Evolutionary conservation across 2,329 filamentous ascomycete species (phyloP).

Genomic region (Neonectria neomacrospora): DNA sequence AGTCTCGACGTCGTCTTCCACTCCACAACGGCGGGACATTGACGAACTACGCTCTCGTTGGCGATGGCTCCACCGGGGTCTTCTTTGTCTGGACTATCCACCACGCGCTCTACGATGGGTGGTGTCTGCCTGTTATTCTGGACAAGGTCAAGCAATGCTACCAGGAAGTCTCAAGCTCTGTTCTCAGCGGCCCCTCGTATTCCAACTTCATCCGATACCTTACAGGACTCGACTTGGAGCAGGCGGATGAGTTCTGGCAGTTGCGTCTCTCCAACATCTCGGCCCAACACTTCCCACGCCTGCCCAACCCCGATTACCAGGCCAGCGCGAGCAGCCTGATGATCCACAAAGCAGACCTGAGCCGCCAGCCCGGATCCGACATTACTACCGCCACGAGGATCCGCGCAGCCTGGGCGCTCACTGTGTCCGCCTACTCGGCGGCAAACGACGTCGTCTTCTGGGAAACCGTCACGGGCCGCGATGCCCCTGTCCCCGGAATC

Average conservation of each 20-base stretch:
- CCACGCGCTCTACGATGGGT: constrained; percentile 45
- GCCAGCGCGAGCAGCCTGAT: constrained; percentile 31
- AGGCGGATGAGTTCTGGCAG: constrained; percentile 33
- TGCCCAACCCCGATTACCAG: constrained; percentile 31
- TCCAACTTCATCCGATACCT: constrained; percentile 31
- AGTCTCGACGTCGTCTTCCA: constrained; percentile 21
- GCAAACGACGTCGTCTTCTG: constrained; percentile 38
- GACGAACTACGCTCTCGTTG: constrained; percentile 16
- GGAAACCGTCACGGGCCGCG: constrained; percentile 39
- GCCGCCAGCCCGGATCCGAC: constrained; percentile 14
- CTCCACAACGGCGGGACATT: constrained; percentile 28
- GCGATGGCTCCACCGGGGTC: background rate
- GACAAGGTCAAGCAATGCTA: constrained; percentile 38
- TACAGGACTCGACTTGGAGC: background rate
- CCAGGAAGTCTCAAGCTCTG: background rate
- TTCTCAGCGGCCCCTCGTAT: constrained; percentile 20
- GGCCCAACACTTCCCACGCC: constrained; percentile 37
- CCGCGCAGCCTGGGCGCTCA: constrained; percentile 39
- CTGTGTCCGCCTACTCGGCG: constrained; percentile 33
- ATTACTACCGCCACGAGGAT: constrained; percentile 36
- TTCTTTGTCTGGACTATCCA: constrained; percentile 44
- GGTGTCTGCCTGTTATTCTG: constrained; percentile 39
- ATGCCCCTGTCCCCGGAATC: constrained; percentile 34
- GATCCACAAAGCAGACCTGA: constrained; percentile 23
- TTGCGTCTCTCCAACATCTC: constrained; percentile 28